Evolutionary conservation across 1,284 basidiomycete species (phyloP).

Genomic region (Singerocomus inundabilis): DNA sequence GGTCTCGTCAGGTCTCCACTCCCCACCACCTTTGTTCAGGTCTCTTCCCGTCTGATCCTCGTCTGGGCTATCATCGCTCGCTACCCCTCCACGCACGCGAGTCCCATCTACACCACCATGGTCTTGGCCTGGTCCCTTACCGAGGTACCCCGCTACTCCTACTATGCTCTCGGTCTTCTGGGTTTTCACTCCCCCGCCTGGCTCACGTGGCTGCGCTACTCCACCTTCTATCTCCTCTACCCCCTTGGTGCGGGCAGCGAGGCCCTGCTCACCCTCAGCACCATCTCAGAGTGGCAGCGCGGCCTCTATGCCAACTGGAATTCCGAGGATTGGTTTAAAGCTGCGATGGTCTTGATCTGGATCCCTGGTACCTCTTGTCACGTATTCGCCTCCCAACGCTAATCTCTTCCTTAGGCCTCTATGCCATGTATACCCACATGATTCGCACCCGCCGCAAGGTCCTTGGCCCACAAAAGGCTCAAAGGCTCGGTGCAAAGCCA

Average conservation of each 20-base stretch:
- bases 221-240: slow-evolving; percentile 91
- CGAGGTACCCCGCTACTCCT: slow-evolving; percentile 90
- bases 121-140: slow-evolving; percentile 92
- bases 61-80: slow-evolving; percentile 74
- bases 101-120: slow-evolving; percentile 89
- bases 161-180: slow-evolving; percentile 78
- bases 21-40: slow-evolving; percentile 83
- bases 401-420: slow-evolving; percentile 44
- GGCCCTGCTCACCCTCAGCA: slow-evolving; percentile 80
- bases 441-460: slow-evolving; percentile 80
- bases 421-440: slow-evolving; percentile 90
- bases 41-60: slow-evolving; percentile 81
- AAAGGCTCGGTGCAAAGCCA: slow-evolving; percentile 28
- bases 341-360: slow-evolving; percentile 77
- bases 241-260: slow-evolving; percentile 90
- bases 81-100: slow-evolving; percentile 58
- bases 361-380: slow-evolving; percentile 70
- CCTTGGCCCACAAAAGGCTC: slow-evolving; percentile 44
- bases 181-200: slow-evolving; percentile 32
- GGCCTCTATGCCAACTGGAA: slow-evolving; percentile 41
- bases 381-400: background rate
- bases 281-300: slow-evolving; percentile 56
- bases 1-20: slow-evolving; percentile 86
- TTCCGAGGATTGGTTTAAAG: slow-evolving; percentile 56
- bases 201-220: slow-evolving; percentile 78